A percentile compares a stretch with the other conserved stretches of the same genome.
These are phyloP conservation scores for Hansenula lynferdii DNA, from an alignment of 1,139 yeast genomes.

Conservation along the genomic window DNA sequence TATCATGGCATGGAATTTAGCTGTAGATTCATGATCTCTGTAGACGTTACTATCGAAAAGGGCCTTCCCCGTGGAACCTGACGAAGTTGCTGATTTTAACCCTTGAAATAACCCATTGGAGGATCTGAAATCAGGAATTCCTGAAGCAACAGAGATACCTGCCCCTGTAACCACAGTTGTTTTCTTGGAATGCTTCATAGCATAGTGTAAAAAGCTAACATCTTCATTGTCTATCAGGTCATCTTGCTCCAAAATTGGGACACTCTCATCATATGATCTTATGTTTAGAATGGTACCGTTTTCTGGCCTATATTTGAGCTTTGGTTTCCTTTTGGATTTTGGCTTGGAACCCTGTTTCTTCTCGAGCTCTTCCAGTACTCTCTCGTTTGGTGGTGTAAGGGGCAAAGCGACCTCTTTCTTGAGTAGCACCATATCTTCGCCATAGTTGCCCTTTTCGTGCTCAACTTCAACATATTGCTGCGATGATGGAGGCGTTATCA, in stretches of 20 bases:
- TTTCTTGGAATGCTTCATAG: constrained; percentile 41
- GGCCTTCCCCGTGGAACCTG: constrained; percentile 68
- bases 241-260: constrained; percentile 25
- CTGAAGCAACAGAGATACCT: constrained; percentile 86
- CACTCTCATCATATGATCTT: constrained; percentile 22
- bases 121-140: constrained; percentile 87
- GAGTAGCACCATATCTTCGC: neutral
- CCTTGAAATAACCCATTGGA: constrained; percentile 70
- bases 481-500: constrained; percentile 23
- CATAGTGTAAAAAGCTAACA: constrained; percentile 36
- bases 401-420: neutral
- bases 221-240: constrained; percentile 29
- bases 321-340: constrained; percentile 30
- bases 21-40: constrained; percentile 54
- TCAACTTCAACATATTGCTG: constrained; percentile 12
- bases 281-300: constrained; percentile 36
- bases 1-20: constrained; percentile 70
- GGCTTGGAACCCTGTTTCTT: neutral
- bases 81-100: constrained; percentile 37
- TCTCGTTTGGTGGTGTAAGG: constrained; percentile 4
- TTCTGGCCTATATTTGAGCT: constrained; percentile 35
- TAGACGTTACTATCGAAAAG: constrained; percentile 80
- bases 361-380: neutral
- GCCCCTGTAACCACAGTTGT: constrained; percentile 75
- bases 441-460: neutral